These are phyloP conservation scores for Silene vulgaris DNA, from an alignment of 179 eudicot genomes.

Conservation along the genomic window DNA sequence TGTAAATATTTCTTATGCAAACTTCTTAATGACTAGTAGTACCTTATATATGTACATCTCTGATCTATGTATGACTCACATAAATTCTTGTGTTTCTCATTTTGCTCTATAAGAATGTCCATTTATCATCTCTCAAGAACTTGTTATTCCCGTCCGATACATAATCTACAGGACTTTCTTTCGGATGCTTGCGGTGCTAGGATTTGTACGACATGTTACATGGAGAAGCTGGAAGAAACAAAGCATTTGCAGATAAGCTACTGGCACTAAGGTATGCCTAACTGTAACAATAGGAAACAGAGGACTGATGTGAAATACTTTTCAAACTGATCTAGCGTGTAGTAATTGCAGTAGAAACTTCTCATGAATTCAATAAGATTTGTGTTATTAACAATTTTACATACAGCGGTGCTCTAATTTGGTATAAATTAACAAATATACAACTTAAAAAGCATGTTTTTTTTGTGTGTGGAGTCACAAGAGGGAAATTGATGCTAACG, in stretches of 20 bases:
- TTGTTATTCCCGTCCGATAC: too few species aligned
- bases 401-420: neutral
- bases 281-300: too few species aligned
- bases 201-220: too few species aligned
- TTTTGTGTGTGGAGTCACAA: too few species aligned
- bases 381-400: neutral
- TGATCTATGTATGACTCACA: neutral
- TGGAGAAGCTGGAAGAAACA: too few species aligned
- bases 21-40: too few species aligned
- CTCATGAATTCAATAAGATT: slow-evolving; percentile 7
- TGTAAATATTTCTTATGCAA: too few species aligned
- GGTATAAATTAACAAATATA: neutral
- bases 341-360: neutral
- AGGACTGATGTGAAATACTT: neutral
- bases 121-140: too few species aligned
- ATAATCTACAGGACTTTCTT: too few species aligned
- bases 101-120: neutral
- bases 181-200: too few species aligned
- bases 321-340: neutral
- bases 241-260: neutral
- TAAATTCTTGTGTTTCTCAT: neutral
- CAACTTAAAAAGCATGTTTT: neutral
- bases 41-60: neutral
- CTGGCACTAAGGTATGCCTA: too few species aligned
- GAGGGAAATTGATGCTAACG: too few species aligned